Evolutionary conservation across 441 rosid species (phyloP), one percentile per base, ranked within the genome.

Genomic region (Arabidopsis hybrid): DNA sequence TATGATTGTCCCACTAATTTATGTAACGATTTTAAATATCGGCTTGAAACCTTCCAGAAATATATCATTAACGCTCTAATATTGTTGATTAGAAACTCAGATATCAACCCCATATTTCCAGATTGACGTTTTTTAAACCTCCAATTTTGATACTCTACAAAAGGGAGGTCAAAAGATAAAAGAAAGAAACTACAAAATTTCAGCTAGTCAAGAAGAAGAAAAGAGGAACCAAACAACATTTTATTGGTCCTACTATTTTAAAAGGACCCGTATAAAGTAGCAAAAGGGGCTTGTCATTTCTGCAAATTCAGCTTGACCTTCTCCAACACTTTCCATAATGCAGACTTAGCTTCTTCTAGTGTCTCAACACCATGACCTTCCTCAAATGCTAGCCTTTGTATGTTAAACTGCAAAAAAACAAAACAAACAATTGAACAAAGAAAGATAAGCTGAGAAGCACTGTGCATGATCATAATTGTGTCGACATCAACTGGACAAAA

Each of bases 321-420:
- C 43, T 91, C 81, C 71, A 95, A 80, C 67, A 95, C 82, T 78
- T 87, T 90, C 89, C 87, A 69, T 12, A 93, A 69, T 58, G 98
- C 98, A 71, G 85, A 62, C 76, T 93, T 93, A 12, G 99, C 98
- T 83, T 91, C 89, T 78, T 91, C 98, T 60, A 95, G 67, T 8
- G 96, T 95, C 81, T 93, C 95, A 38, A 93, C 86, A n/a, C 81
- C 71, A 39, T 83, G 84, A 14, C 94, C 96, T 60, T 85, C 95
- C 53, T 93, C 99, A 78, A 95, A 95, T 16, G 96, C 74, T 78
- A 95, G 61, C 87, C 99, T 91, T 76, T 88, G 96, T 55, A 95
- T 72, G 80, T 85, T 95, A 78, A 91, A 95, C 98, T 91, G 82
- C 67, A 36, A 39, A 4, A 42, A 61, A 65, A 5, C 40, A 73